Conservation (phyloP, 441 rosid species). For the Erodium moschatum region DNA sequence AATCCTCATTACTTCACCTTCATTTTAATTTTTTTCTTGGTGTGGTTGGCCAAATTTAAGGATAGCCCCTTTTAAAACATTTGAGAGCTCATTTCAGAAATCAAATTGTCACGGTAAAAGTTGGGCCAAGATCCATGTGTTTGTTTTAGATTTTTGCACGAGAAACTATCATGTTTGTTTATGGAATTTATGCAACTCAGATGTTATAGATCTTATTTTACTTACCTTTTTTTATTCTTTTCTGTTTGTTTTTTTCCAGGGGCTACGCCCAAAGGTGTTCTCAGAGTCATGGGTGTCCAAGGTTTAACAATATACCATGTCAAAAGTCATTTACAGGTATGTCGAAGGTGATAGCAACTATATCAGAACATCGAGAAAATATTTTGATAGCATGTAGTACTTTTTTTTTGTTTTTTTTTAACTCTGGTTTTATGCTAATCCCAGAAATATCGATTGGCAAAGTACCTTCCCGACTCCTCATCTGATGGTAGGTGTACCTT, state of each 20-base stretch:
- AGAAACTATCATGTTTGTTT: neutral
- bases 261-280: slow-evolving; percentile 98
- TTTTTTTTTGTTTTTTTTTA: neutral
- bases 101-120: neutral
- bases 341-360: slow-evolving; percentile 6
- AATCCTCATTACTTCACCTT: neutral
- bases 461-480: slow-evolving; percentile 88
- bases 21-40: neutral
- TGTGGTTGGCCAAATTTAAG: neutral
- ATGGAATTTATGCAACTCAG: neutral
- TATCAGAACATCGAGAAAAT: neutral
- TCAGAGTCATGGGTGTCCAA: slow-evolving; percentile 95
- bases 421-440: slow-evolving; percentile 20
- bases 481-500: slow-evolving; percentile 59
- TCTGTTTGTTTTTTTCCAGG: slow-evolving; percentile 35
- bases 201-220: neutral
- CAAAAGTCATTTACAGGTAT: slow-evolving; percentile 94
- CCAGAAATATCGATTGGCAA: slow-evolving; percentile 96
- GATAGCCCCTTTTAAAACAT: neutral
- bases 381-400: no score
- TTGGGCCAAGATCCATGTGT: neutral
- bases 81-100: neutral
- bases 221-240: neutral
- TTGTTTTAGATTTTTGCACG: neutral
- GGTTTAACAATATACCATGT: slow-evolving; percentile 95